A percentile compares a stretch with the other conserved stretches of the same genome.
These are phyloP conservation scores for Aspergillus sclerotiicarbonarius DNA, from an alignment of 495 filamentous ascomycete genomes.

Conservation along the genomic window DNA sequence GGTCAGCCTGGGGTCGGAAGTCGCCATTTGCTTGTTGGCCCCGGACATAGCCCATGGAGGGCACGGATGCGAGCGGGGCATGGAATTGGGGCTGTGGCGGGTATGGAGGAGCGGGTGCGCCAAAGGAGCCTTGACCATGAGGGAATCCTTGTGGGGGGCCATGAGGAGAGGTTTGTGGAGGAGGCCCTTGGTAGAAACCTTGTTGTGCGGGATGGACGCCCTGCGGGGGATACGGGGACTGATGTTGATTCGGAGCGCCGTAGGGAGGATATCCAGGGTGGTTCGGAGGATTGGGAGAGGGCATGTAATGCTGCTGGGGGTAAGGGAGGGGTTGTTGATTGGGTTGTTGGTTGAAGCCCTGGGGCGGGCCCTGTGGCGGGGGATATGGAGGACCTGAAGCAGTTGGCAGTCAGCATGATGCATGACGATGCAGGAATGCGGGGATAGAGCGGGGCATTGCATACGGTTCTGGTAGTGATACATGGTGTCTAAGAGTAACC, in stretches of 20 bases:
- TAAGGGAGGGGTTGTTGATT: not conserved
- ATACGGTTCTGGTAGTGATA: not conserved
- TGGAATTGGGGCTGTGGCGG: conserved; percentile 17
- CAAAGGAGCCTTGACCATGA: conserved; percentile 38
- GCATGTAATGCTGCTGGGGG: conserved; percentile 8
- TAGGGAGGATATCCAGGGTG: conserved; percentile 16
- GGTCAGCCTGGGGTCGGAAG: conserved; percentile 61
- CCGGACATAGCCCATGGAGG: conserved; percentile 62
- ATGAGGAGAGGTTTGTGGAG: conserved; percentile 22
- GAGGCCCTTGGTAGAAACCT: not conserved
- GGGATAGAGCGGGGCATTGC: not conserved
- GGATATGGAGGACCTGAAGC: conserved; percentile 7
- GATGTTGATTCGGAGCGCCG: conserved; percentile 6
- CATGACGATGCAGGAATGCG: not conserved
- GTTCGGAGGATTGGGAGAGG: conserved; percentile 27
- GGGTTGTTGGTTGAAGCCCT: not conserved
- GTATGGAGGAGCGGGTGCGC: conserved; percentile 33
- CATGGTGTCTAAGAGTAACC: not conserved
- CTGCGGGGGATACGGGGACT: conserved; percentile 8
- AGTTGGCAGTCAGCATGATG: not conserved
- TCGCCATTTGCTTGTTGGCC: conserved; percentile 63
- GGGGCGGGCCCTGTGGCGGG: conserved; percentile 22
- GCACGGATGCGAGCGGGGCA: conserved; percentile 44
- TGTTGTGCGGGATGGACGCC: not conserved
- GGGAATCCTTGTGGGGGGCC: conserved; percentile 28